Evolutionary conservation across 2,329 filamentous ascomycete genomes (phyloP).

Genomic region (Apiospora koreana): DNA sequence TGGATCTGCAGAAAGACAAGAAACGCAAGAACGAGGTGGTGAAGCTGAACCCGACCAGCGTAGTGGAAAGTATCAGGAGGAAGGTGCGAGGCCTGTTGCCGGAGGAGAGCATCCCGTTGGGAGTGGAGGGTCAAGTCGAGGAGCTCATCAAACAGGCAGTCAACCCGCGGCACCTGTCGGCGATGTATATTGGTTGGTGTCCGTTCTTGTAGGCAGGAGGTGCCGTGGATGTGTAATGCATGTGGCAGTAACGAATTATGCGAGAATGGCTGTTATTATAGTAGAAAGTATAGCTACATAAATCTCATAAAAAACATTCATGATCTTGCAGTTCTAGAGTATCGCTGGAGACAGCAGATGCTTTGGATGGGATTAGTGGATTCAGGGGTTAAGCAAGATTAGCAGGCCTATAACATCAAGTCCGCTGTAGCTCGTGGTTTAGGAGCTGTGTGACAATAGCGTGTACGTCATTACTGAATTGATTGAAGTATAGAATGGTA

Average conservation of each 20-base stretch:
- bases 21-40: constrained; percentile 54
- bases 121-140: constrained; percentile 96
- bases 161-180: constrained; percentile 74
- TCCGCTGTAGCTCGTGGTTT: neutral
- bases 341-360: neutral
- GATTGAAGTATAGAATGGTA: neutral
- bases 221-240: neutral
- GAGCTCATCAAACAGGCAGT: constrained; percentile 88
- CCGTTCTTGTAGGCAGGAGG: constrained; percentile 49
- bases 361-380: neutral
- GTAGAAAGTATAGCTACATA: neutral
- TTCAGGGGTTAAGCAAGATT: neutral
- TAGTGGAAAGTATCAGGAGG: constrained; percentile 83
- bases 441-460: neutral
- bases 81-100: constrained; percentile 85
- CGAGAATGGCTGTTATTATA: neutral
- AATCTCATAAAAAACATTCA: neutral
- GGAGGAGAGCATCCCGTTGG: constrained; percentile 87
- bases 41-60: constrained; percentile 64
- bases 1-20: constrained; percentile 81
- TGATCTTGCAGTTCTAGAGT: neutral
- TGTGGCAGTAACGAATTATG: neutral
- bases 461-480: neutral
- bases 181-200: constrained; percentile 97
- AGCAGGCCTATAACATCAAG: neutral